Conservation (phyloP, 176 grass and related monocot genomes). For the Musa acuminata region DNA sequence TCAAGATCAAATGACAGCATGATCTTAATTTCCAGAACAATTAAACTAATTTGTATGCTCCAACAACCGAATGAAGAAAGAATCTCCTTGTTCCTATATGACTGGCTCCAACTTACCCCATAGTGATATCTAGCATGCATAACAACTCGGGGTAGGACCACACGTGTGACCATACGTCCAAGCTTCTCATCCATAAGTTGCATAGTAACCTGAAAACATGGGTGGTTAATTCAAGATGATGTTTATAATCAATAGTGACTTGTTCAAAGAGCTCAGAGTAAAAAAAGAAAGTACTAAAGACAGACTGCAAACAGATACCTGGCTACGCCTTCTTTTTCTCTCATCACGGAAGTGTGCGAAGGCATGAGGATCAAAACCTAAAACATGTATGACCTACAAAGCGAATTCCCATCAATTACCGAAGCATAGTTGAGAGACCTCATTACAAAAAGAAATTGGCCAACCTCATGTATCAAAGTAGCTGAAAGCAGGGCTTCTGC, state of each 20-base stretch:
- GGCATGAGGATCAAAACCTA: conserved; percentile 98
- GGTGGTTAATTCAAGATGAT: neutral
- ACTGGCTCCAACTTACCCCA: conserved; percentile 42
- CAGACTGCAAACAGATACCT: conserved; percentile 29
- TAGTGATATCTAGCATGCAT: conserved; percentile 99
- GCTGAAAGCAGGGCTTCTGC: conserved; percentile 95
- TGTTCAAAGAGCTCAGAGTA: neutral
- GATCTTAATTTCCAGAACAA: neutral
- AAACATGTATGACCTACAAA: conserved; percentile 82
- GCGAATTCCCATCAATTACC: neutral
- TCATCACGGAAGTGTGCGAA: conserved; percentile 99
- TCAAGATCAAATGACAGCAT: neutral
- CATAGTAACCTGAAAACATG: conserved; percentile 55
- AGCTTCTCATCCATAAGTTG: conserved; percentile 92
- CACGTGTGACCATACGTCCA: conserved; percentile 78
- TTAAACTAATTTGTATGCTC: neutral
- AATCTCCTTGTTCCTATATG: neutral
- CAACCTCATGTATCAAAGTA: conserved; percentile 76
- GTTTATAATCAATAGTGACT: neutral
- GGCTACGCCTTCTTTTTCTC: conserved; percentile 73
- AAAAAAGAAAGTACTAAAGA: neutral
- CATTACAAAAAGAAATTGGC: neutral
- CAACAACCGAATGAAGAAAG: neutral
- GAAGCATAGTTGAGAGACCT: neutral
- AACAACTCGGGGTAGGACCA: conserved; percentile 87